Base-by-base conservation (phyloP, 108 stramenopile genomes). In the Pinguiococcus pyrenoidosus region DNA sequence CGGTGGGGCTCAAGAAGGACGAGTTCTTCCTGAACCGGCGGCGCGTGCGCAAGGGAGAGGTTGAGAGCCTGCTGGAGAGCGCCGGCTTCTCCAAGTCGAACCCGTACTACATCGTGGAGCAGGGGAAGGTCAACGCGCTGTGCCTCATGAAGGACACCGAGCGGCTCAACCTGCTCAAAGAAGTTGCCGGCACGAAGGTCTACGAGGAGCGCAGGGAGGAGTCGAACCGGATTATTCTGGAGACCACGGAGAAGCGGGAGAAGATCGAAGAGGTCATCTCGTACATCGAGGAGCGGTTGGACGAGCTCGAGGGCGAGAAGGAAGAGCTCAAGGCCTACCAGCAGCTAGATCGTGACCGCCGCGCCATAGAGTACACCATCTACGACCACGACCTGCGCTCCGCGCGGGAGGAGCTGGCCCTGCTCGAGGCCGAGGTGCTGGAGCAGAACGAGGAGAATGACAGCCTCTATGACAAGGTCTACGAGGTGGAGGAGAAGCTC, bases 21-120 rank as follows among this genome's bases (percentile, higher is more conserved):
- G 95, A 96, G 68, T 96, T 94, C 73, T 99, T 96, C 70, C 70
- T 99, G 21, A 92, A 99, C 57, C 68, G 89, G 0, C 46, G 26
- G 24, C 45, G 43, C 2, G 36, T 56, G 46, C 46, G 24, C 48
- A 18, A 29, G 3, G 4, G 2, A 5, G 92, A 93, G 58, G 85
- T 99, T 25, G 78, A 73, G 61, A 69, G 66, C 37, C 63, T 99
- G 39, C 62, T 99, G 21, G 98, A 97, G 64, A 84, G 83, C 6
- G 98, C 98, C 16, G 98, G 98, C 5, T 99, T 99, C 63, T 85
- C 83, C 44, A 82, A 85, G 62, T 73, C 74, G 26, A 99, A 99
- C 73, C 98, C 98, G 1, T 99, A 99, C 77, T 99, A 92, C 62
- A 99, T 99, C 57, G 95, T 99, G 32, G 89, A 99, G 72, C 93